Evolutionary conservation across 768 basidiomycete genomes (phyloP).

Genomic region (Tylopilus cervinicoccineus): DNA sequence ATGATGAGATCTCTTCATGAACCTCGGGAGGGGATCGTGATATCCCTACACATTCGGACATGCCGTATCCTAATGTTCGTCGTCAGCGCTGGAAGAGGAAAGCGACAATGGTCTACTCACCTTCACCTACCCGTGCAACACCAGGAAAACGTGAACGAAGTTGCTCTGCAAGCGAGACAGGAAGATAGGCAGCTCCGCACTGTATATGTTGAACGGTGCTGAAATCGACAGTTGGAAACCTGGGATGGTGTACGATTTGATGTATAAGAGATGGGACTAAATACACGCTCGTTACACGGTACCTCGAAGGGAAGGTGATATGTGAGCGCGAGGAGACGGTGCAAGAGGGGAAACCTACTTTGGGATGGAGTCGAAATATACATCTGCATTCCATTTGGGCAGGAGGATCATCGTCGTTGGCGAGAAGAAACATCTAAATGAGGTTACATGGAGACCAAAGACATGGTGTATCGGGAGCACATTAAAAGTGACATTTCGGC

Average conservation of each 20-base stretch:
- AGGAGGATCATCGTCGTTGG: slow-evolving; percentile 52
- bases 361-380: slow-evolving; percentile 49
- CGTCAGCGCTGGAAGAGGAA: slow-evolving; percentile 3
- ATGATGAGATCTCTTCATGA: neutral
- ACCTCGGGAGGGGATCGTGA: neutral
- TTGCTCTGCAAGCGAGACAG: slow-evolving; percentile 46
- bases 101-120: slow-evolving; percentile 29
- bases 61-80: slow-evolving; percentile 55
- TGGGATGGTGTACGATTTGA: slow-evolving; percentile 56
- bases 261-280: slow-evolving; percentile 64
- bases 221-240: slow-evolving; percentile 45
- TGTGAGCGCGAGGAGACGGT: neutral
- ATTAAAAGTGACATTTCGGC: slow-evolving; percentile 46
- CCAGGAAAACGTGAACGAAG: slow-evolving; percentile 36
- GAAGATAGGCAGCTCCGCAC: slow-evolving; percentile 67
- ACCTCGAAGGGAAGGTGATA: slow-evolving; percentile 35
- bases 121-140: slow-evolving; percentile 39
- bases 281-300: slow-evolving; percentile 44
- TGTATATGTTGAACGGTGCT: slow-evolving; percentile 42
- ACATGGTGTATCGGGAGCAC: slow-evolving; percentile 68
- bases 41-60: slow-evolving; percentile 59
- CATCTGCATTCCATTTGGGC: slow-evolving; percentile 56
- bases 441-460: slow-evolving; percentile 54
- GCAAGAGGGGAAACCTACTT: slow-evolving; percentile 40
- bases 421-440: slow-evolving; percentile 44